A percentile compares a stretch with the other conserved stretches of the same genome.
phyloP scores from a whole-genome alignment of 2,329 filamentous ascomycete genomes.

The Elsinoe necatrix region DNA sequence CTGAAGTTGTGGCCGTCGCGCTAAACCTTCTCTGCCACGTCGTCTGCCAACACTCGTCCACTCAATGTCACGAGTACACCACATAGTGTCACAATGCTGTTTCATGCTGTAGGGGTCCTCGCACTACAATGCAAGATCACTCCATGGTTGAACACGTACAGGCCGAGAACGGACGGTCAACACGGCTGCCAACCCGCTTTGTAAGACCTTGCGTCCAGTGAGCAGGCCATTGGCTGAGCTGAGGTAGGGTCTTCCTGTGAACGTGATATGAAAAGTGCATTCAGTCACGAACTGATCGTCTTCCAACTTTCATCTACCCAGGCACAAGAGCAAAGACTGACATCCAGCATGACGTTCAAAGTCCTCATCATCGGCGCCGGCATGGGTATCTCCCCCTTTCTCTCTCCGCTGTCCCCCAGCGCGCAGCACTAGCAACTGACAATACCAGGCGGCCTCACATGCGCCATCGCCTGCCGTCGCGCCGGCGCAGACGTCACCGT shows the following conservation, averaged over 20 bases:
- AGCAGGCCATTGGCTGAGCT: neutral
- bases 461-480: conserved; percentile 10
- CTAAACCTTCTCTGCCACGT: no score
- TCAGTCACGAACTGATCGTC: no score
- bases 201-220: neutral
- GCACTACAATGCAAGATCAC: neutral
- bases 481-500: conserved; percentile 1
- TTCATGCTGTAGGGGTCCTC: neutral
- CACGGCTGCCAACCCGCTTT: neutral
- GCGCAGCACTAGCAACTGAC: neutral
- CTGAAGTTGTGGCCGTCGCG: no score
- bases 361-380: neutral
- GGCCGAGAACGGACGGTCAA: neutral
- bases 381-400: neutral
- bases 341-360: neutral
- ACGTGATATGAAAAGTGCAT: no score
- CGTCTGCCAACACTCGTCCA: neutral
- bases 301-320: no score
- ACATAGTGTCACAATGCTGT: neutral
- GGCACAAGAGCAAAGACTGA: no score
- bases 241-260: neutral
- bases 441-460: conserved; percentile 1
- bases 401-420: neutral
- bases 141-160: neutral
- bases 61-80: neutral